phyloP scores from a whole-genome alignment of 2,329 filamentous ascomycete genomes.

The Talaromyces pinophilus region DNA sequence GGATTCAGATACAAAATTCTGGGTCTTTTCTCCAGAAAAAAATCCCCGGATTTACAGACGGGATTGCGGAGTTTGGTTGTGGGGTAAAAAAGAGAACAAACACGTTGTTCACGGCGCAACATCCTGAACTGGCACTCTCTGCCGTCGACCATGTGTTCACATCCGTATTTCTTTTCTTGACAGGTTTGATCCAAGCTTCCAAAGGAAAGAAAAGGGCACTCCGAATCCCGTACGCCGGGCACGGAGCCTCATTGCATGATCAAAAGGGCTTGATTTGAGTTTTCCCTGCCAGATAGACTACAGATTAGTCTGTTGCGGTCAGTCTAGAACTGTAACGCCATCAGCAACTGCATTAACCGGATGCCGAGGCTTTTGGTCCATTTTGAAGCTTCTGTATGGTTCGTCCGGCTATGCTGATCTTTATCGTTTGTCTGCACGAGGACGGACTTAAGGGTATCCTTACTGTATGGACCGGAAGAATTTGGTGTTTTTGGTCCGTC shows the following conservation, averaged over 20 bases:
- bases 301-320: background rate
- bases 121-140: background rate
- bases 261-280: background rate
- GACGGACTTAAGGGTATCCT: background rate
- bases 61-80: conserved; percentile 2
- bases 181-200: background rate
- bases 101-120: background rate
- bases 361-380: background rate
- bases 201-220: background rate
- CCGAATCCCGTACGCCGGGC: background rate
- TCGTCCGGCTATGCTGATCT: conserved; percentile 9
- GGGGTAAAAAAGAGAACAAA: background rate
- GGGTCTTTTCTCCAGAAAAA: conserved; percentile 2
- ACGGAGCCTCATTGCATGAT: conserved; percentile 9
- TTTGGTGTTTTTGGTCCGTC: background rate
- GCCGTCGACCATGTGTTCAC: background rate
- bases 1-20: background rate
- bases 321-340: background rate
- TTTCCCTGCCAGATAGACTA: conserved; percentile 3
- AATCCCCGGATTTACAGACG: conserved; percentile 6
- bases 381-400: conserved; percentile 3
- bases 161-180: background rate
- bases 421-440: background rate
- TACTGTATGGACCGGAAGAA: background rate
- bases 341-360: conserved; percentile 2